Evolutionary conservation across 2,329 filamentous ascomycete genomes (phyloP).

Genomic region (Sclerotinia spermophila): DNA sequence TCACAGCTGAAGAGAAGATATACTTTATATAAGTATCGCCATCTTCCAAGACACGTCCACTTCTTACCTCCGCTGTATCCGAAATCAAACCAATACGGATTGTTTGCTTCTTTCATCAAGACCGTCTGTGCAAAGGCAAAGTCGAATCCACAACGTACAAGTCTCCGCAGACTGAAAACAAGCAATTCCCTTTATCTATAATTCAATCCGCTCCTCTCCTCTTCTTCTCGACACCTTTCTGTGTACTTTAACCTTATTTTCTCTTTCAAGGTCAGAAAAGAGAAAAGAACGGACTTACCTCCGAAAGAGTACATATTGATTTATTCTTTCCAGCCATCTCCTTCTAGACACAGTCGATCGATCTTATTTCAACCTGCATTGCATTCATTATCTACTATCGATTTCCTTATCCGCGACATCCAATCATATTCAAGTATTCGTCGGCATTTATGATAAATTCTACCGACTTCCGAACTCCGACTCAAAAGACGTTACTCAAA

Average conservation of each 20-base stretch:
- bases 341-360: not conserved
- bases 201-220: not conserved
- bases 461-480: not conserved
- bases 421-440: not conserved
- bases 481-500: not conserved
- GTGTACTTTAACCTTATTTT: not conserved
- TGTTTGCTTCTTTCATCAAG: not conserved
- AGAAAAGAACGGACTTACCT: not conserved
- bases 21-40: not conserved
- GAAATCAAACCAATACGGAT: not conserved
- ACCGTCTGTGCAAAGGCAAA: not conserved
- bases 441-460: not conserved
- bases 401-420: not conserved
- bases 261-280: not conserved
- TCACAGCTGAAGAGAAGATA: not conserved
- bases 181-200: not conserved
- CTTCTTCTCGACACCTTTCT: not conserved
- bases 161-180: not conserved
- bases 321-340: not conserved
- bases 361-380: not conserved
- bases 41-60: not conserved
- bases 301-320: not conserved
- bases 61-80: constrained; percentile 2
- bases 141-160: constrained; percentile 1
- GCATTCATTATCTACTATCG: not conserved